A percentile compares a stretch with the other conserved stretches of the same genome.
These are phyloP conservation scores for Ophiostoma piceae DNA, from an alignment of 2,329 filamentous ascomycete genomes.

Conservation along the genomic window DNA sequence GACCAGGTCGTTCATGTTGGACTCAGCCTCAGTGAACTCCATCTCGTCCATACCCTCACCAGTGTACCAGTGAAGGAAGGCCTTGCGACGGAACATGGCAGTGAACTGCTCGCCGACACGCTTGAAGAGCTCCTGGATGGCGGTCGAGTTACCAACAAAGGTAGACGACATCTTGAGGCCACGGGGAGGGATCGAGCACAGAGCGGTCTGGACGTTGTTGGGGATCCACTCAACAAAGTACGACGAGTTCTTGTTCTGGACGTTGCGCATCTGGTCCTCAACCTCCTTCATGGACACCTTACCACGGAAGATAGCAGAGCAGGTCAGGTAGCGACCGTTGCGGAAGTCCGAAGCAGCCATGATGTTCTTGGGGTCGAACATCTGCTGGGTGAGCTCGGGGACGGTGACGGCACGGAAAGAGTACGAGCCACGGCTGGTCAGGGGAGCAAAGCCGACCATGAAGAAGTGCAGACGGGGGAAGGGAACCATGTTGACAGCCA, in stretches of 20 bases:
- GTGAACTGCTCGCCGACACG: constrained; percentile 99
- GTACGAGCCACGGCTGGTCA: constrained; percentile 79
- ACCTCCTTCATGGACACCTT: constrained; percentile 99
- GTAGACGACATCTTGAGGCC: constrained; percentile 99
- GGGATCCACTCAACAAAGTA: constrained; percentile 99
- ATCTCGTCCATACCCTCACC: constrained; percentile 99
- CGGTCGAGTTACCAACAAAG: constrained; percentile 98
- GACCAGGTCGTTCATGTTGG: constrained; percentile 99
- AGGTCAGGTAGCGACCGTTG: constrained; percentile 98
- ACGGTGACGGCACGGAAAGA: constrained; percentile 97
- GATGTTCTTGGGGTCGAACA: constrained; percentile 99
- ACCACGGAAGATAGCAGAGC: constrained; percentile 98
- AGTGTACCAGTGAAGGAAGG: constrained; percentile 99
- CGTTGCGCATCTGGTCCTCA: constrained; percentile 99
- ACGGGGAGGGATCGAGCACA: constrained; percentile 96
- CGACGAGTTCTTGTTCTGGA: constrained; percentile 98
- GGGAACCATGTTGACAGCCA: constrained; percentile 99
- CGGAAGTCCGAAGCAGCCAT: constrained; percentile 99
- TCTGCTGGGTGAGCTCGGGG: constrained; percentile 98
- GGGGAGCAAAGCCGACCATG: constrained; percentile 99
- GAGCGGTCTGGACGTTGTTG: constrained; percentile 99
- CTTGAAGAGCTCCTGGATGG: constrained; percentile 99
- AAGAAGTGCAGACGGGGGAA: constrained; percentile 99
- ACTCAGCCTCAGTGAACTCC: constrained; percentile 99
- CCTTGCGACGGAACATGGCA: constrained; percentile 99